phyloP scores from a whole-genome alignment of 352 stramenopile species.

The Phytopythium mirpurense region DNA sequence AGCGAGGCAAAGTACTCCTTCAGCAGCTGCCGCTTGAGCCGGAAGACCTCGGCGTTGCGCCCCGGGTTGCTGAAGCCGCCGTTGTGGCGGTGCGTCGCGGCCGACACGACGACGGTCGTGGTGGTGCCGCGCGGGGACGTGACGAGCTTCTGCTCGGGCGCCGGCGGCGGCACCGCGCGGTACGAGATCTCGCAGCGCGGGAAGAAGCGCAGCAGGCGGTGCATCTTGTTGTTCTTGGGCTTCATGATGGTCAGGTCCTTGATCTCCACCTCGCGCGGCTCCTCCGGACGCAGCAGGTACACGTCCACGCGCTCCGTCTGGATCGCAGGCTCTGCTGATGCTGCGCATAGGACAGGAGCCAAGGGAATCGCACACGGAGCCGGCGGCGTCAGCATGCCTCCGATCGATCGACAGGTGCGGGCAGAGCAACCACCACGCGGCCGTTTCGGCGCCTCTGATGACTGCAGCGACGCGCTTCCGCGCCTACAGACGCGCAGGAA shows the following conservation, averaged over 20 bases:
- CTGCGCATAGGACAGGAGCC: too few relatives aligned
- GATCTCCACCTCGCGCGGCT: slow-evolving; percentile 52
- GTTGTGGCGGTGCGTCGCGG: slow-evolving; percentile 51
- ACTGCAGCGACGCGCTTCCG: neutral
- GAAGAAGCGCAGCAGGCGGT: slow-evolving; percentile 62
- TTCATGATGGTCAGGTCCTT: slow-evolving; percentile 85
- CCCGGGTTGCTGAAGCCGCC: slow-evolving; percentile 71
- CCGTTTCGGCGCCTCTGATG: neutral
- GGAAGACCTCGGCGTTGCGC: slow-evolving; percentile 61
- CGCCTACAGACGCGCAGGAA: neutral
- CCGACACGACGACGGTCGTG: slow-evolving; percentile 25
- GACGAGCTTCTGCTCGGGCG: slow-evolving; percentile 49
- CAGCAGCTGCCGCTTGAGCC: slow-evolving; percentile 58
- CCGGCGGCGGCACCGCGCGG: slow-evolving; percentile 41
- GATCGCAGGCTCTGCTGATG: slow-evolving; percentile 5
- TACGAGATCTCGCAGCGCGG: slow-evolving; percentile 71
- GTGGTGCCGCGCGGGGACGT: slow-evolving; percentile 48
- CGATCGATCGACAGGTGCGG: too few relatives aligned
- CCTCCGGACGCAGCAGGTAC: slow-evolving; percentile 64
- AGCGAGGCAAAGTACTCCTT: slow-evolving; percentile 46
- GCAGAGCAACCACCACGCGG: neutral
- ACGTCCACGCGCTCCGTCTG: slow-evolving; percentile 65
- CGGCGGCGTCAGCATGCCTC: too few relatives aligned
- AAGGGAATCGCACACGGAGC: too few relatives aligned
- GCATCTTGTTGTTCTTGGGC: slow-evolving; percentile 74